These are phyloP conservation scores for Scorias spongiosa DNA, from an alignment of 2,329 filamentous ascomycete species.

Conservation along the genomic window DNA sequence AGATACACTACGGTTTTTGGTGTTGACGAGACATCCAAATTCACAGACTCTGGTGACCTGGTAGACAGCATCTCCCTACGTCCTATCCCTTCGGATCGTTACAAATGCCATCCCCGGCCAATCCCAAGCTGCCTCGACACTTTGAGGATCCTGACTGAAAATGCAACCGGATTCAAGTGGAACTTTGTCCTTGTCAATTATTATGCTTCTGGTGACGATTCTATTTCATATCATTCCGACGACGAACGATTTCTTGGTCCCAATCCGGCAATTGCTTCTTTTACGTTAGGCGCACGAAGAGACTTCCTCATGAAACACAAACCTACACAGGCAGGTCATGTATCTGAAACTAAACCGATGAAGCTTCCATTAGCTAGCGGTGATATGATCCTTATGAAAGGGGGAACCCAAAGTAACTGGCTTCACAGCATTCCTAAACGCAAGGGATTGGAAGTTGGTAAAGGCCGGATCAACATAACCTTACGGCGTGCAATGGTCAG, in stretches of 20 bases:
- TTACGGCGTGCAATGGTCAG: constrained; percentile 57
- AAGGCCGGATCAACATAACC: constrained; percentile 59
- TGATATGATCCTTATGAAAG: constrained; percentile 68
- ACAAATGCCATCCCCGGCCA: constrained; percentile 49
- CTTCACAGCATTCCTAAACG: constrained; percentile 65
- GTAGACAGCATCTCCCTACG: constrained; percentile 29
- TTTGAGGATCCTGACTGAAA: constrained; percentile 48
- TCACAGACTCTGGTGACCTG: constrained; percentile 24
- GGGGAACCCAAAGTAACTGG: constrained; percentile 60
- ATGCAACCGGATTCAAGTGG: constrained; percentile 49
- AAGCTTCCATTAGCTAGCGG: constrained; percentile 47
- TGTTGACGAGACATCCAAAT: constrained; percentile 48
- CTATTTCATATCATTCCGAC: constrained; percentile 66
- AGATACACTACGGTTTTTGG: constrained; percentile 49
- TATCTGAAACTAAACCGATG: constrained; percentile 25
- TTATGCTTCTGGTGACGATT: constrained; percentile 62
- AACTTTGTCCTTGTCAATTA: constrained; percentile 77
- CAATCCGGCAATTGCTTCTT: constrained; percentile 57
- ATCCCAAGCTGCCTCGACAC: constrained; percentile 54
- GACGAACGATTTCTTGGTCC: constrained; percentile 62
- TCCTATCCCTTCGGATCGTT: constrained; percentile 31
- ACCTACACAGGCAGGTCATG: constrained; percentile 28
- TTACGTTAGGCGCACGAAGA: constrained; percentile 54
- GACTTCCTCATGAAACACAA: constrained; percentile 76
- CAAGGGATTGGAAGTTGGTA: constrained; percentile 44